phyloP scores from a whole-genome alignment of 139 green algal species.

The Ostreobium quekettii region DNA sequence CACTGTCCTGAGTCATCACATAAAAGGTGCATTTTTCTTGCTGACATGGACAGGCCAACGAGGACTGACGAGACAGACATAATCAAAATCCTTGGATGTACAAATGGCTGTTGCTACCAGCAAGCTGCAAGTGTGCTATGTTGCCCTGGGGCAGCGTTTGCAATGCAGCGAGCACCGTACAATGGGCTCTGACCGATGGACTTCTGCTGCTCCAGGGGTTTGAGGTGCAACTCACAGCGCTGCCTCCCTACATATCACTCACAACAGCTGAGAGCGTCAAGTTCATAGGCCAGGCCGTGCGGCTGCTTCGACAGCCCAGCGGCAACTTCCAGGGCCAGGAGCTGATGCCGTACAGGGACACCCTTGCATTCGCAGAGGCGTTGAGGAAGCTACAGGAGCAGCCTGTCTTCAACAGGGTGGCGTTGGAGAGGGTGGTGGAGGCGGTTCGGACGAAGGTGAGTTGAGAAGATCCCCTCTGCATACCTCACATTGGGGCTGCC shows the following conservation, averaged over 20 bases:
- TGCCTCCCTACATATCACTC: constrained; percentile 49
- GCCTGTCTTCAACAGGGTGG: constrained; percentile 36
- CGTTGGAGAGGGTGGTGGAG: constrained; percentile 51
- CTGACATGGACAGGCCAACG: no score
- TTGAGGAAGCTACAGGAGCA: constrained; percentile 41
- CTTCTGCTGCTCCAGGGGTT: no score
- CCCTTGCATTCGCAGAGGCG: constrained; percentile 30
- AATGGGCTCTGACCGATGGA: no score
- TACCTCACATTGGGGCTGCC: no score
- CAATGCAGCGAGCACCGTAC: no score
- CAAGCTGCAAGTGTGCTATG: no score
- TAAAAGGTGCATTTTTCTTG: no score
- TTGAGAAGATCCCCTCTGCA: not conserved
- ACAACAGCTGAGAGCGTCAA: constrained; percentile 49
- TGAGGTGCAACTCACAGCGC: constrained; percentile 34
- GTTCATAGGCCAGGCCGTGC: constrained; percentile 78
- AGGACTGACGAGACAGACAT: no score
- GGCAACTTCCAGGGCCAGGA: constrained; percentile 27
- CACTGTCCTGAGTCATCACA: no score
- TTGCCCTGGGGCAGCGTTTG: no score
- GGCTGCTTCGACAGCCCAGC: constrained; percentile 50
- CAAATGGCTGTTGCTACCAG: no score
- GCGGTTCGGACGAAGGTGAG: constrained; percentile 46
- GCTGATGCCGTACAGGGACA: constrained; percentile 34
- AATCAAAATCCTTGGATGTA: no score